Base-by-base conservation (phyloP, 306 rosid species). In the Pterocarpus santalinus region DNA sequence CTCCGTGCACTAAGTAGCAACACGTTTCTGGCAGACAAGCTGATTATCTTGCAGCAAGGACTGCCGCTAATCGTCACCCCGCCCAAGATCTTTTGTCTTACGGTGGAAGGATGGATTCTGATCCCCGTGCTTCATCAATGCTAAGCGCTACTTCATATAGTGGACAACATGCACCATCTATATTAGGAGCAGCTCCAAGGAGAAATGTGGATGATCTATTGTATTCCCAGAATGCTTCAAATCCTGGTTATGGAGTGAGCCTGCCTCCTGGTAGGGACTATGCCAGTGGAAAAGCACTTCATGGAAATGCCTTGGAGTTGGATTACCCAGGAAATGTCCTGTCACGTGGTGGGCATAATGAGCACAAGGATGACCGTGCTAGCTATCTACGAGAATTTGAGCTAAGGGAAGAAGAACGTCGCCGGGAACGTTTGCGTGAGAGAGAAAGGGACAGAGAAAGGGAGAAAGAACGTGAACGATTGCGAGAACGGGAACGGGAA, bases 221-320 rank as follows among this genome's bases (percentile, higher is more conserved):
- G 81, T 93, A 91, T 86, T 83, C 92, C 11, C 99, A 90, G 66
- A 88, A 89, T 68, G 86, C 97, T 64, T 90, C 98, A 51, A 95
- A 95, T 84, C 99, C 98, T 79, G 98, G 98, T 67, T 95, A 95
- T 85, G 99, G 99, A 77, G 99, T 95, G 78, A 95, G 99, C 85
- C 85, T 95, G 70, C 99, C 99, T 57, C 99, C 99, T 44, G 99
- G 99, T 32, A 89, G 99, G 90, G 99, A 95, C 85, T 95, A 95
- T 65, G 98, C 94, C 34, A 87, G 90, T 0, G 98, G 99, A 33
- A 95, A 95, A 84, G 98, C 89, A 82, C 89, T 93, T 38, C 97
- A 91, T 82, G 94, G 90, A 74, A 74, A 89, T 65, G 86, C 97
- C 44, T 84, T 90, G 67, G 99, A 95, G 58, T 76, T 90, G 58